Evolutionary conservation across 73 alveolate species (phyloP), one percentile per base, ranked within the genome.

Genomic region (Paramecium biaurelia): DNA sequence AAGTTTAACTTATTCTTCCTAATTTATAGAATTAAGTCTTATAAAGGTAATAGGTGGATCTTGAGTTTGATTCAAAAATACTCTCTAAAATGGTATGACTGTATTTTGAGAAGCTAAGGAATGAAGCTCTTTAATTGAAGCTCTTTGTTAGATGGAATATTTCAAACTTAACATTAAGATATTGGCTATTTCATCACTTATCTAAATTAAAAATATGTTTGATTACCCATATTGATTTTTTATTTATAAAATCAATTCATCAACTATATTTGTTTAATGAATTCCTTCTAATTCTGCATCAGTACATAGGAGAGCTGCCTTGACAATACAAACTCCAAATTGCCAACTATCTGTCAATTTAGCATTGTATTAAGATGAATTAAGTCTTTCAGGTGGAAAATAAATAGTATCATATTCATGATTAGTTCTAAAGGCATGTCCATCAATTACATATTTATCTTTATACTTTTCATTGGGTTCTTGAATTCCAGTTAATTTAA

Each of bases 391-490:
- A 12, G 70, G 72, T 43, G 90, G 90, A 10, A 14, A 18, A 20
- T 79, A 79, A 2, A 79, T 45, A 6, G 26, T 5, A 15, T 79
- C 90, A 79, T 79, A 47, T 43, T 79, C 21, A 23, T 79, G 0
- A 11, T 53, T 34, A 53, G 68, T 53, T 53, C 68, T 15, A 53
- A 53, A 18, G 12, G 45, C 70, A 11, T 9, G n/a, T n/a, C 90
- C 90, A 7, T 79, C 90, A n/a, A 41, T 24, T 26, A 79, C 0
- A 42, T 79, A 79, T 41, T 6, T 47, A 10, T 79, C 90, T 26
- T 79, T 79, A 45, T 79, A 79, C 20, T 9, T 79, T 24, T 79
- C 42, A 24, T 41, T 79, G 2, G 90, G 90, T 47, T 79, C 90
- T 10, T 3, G 8, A 15, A 79, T 45, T 79, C 90, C 90, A 14